Conservation (phyloP, 208 protist genomes). For the Wallacemonas sp. region DNA sequence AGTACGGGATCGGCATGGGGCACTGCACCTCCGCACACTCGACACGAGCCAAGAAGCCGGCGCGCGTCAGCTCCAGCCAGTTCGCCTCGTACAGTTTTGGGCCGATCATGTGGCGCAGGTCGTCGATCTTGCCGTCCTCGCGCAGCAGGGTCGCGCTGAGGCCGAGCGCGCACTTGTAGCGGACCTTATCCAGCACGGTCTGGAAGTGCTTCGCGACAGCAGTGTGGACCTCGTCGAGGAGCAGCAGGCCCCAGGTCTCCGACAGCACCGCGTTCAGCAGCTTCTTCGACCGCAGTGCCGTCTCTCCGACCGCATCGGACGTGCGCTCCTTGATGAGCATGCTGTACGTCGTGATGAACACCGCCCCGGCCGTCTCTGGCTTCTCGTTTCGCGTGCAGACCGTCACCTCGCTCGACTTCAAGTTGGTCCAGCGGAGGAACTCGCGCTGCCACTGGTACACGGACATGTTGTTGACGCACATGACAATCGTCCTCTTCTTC, state of each 20-base stretch:
- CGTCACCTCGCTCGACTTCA: slow-evolving; percentile 67
- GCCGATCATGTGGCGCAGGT: slow-evolving; percentile 98
- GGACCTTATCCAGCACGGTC: slow-evolving; percentile 90
- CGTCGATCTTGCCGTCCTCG: slow-evolving; percentile 98
- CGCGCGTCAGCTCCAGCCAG: slow-evolving; percentile 97
- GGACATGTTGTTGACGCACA: slow-evolving; percentile 96
- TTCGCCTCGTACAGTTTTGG: slow-evolving; percentile 99
- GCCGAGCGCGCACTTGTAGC: slow-evolving; percentile 98
- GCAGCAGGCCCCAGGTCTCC: slow-evolving; percentile 97
- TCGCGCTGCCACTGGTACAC: slow-evolving; percentile 97
- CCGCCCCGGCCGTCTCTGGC: slow-evolving; percentile 60
- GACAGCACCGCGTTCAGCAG: slow-evolving; percentile 60
- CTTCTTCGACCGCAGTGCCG: slow-evolving; percentile 60
- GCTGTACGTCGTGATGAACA: slow-evolving; percentile 99
- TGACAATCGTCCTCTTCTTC: slow-evolving; percentile 94
- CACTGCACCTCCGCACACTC: slow-evolving; percentile 98
- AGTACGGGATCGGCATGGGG: slow-evolving; percentile 90
- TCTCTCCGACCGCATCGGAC: slow-evolving; percentile 34
- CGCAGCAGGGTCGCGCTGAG: slow-evolving; percentile 96
- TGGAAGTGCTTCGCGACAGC: slow-evolving; percentile 97
- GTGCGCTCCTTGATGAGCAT: slow-evolving; percentile 96
- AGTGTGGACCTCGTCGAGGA: slow-evolving; percentile 99
- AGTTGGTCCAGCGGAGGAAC: slow-evolving; percentile 93
- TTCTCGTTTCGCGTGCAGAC: slow-evolving; percentile 87
- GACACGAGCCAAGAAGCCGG: slow-evolving; percentile 97